Conservation (phyloP, 176 grass and related monocot genomes). For the Juncus inflexus region DNA sequence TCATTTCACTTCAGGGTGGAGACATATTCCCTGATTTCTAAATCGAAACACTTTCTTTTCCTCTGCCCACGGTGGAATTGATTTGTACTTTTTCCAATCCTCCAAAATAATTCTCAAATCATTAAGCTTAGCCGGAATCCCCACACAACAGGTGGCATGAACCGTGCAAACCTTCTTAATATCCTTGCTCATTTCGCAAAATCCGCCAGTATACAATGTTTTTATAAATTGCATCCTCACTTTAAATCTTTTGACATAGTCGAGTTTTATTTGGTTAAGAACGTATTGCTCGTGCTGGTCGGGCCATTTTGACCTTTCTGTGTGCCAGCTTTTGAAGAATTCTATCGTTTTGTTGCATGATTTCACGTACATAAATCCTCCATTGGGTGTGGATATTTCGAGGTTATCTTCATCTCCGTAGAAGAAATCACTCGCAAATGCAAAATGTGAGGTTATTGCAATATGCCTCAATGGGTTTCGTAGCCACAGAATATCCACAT, state of each 20-base stretch:
- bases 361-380: conserved; percentile 41
- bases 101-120: conserved; percentile 41
- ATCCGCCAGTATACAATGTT: conserved; percentile 36
- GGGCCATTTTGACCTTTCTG: conserved; percentile 20
- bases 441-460: conserved; percentile 26
- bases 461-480: conserved; percentile 38
- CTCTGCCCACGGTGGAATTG: conserved; percentile 22
- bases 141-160: conserved; percentile 84
- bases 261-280: conserved; percentile 73
- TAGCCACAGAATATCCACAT: conserved; percentile 45
- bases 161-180: conserved; percentile 64
- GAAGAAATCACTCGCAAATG: conserved; percentile 36
- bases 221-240: conserved; percentile 46
- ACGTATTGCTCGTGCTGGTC: conserved; percentile 57
- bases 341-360: conserved; percentile 33
- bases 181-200: conserved; percentile 59
- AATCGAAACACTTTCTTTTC: conserved; percentile 6
- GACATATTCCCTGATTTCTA: conserved; percentile 24
- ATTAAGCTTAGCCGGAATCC: conserved; percentile 35
- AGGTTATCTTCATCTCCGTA: conserved; percentile 23
- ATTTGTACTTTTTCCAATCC: conserved; percentile 63
- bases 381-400: conserved; percentile 26
- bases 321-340: conserved; percentile 48
- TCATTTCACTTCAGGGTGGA: conserved; percentile 10
- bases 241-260: conserved; percentile 22